Evolutionary conservation across 768 basidiomycete genomes (phyloP).

Genomic region (Agaricus sinodeliciosus): DNA sequence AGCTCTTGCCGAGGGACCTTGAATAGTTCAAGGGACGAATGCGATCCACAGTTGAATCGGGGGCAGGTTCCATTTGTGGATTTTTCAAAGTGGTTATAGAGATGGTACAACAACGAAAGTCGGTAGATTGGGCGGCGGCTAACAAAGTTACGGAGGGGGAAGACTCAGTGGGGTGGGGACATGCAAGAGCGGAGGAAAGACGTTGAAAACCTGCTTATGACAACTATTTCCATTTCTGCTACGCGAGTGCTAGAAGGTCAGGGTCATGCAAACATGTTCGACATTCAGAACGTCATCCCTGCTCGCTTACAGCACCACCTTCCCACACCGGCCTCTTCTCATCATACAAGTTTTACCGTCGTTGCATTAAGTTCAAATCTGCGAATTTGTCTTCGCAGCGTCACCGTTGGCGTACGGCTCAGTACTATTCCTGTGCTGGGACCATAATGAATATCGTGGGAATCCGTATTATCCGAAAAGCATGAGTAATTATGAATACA

Average conservation of each 20-base stretch:
- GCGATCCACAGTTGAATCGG: not conserved
- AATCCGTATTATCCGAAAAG: too few relatives aligned
- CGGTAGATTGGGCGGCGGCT: not conserved
- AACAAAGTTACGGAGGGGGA: not conserved
- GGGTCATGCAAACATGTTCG: not conserved
- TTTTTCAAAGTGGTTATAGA: not conserved
- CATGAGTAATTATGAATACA: too few relatives aligned
- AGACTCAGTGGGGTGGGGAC: not conserved
- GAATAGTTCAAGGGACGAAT: slow-evolving; percentile 5
- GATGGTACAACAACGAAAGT: not conserved
- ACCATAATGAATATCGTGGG: too few relatives aligned
- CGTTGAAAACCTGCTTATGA: not conserved
- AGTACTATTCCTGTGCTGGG: too few relatives aligned
- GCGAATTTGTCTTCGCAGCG: too few relatives aligned
- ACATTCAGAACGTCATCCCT: slow-evolving; percentile 1
- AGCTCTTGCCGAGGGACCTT: slow-evolving; percentile 9
- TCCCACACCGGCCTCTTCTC: slow-evolving; percentile 3
- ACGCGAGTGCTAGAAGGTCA: not conserved
- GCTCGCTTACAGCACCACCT: not conserved
- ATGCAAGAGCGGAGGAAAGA: slow-evolving; percentile 11
- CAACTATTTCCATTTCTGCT: not conserved
- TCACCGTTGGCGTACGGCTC: too few relatives aligned
- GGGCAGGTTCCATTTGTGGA: not conserved
- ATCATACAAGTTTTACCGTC: too few relatives aligned
- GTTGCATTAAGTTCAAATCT: too few relatives aligned